Base-by-base conservation (phyloP, 768 basidiomycete species). In the Clitopilus passeckerianus region DNA sequence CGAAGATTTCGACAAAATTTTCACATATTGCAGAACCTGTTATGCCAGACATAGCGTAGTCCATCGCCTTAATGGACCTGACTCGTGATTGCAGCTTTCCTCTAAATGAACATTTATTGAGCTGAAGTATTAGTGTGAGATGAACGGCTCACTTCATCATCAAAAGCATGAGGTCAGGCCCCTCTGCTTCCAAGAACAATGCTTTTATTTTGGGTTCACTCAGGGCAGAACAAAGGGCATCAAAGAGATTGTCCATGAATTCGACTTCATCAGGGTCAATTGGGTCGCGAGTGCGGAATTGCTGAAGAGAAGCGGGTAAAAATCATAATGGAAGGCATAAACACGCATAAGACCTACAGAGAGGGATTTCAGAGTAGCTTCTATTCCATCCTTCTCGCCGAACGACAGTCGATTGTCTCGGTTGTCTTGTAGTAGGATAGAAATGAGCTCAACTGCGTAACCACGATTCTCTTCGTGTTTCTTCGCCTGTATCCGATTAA, bases 181-280 rank as follows among this genome's bases (percentile, higher is more conserved):
- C 97, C 71, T 99, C 97, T 18, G 88, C 88, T 9, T 86, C 84
- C n/a, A 94, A 74, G 74, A 99, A 98, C 3, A 86, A 73, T 16
- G 80, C 71, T 72, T 98, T 98, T 69, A 90, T 85, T 53, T 86
- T 77, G 14, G 86, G 78, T 71, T 96, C 95, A 34, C 78, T 83
- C 22, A 98, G 77, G 0, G 88, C 82, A 0, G 95, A 95, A 69
- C 97, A 98, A 22, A 99, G 72, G 0, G 87, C 73, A 69, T 98
- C 92, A 68, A 98, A 98, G 3, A 93, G 67, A 71, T 99, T 98
- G 70, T 98, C 97, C 95, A 98, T 95, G 72, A 94, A 98, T 71
- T 99, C 97, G 5, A 86, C 80, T 74, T 99, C 97, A 62, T 98
- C 97, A 7, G 88, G 81, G 63, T 95, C 88, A 0, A 77, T 75